Percentiles rank a stretch among this genome's conserved stretches.
Conservation (phyloP, 2,329 filamentous ascomycete genomes). For the Lomentospora prolificans region DNA sequence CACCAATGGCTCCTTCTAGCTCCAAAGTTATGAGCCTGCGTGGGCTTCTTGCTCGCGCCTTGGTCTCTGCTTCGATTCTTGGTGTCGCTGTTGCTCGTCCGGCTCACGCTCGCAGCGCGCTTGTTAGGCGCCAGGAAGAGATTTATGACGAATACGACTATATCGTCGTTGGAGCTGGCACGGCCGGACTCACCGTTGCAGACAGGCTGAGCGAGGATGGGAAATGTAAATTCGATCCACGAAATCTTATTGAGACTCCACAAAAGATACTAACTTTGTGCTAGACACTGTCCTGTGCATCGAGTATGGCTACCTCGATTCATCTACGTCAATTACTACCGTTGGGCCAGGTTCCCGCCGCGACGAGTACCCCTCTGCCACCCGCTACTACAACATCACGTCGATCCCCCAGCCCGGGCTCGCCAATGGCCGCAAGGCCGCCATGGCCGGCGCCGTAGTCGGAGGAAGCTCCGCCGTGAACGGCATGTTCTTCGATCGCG, state of each 20-base stretch:
- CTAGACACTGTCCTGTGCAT: slow-evolving; percentile 14
- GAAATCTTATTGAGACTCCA: too few relatives aligned
- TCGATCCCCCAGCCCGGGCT: slow-evolving; percentile 15
- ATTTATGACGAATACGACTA: slow-evolving; percentile 16
- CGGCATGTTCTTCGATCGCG: slow-evolving; percentile 12
- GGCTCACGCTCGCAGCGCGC: not conserved
- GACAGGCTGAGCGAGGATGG: slow-evolving; percentile 23
- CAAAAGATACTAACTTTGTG: not conserved
- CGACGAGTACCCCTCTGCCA: slow-evolving; percentile 13
- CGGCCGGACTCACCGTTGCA: slow-evolving; percentile 24
- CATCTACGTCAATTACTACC: slow-evolving; percentile 7
- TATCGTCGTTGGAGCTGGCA: slow-evolving; percentile 22
- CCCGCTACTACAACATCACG: slow-evolving; percentile 17
- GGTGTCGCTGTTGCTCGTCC: not conserved
- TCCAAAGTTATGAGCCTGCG: not conserved
- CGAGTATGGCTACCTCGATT: slow-evolving; percentile 14
- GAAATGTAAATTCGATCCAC: too few relatives aligned
- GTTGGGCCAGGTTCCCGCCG: slow-evolving; percentile 9
- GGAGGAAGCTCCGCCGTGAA: slow-evolving; percentile 13
- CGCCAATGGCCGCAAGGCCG: slow-evolving; percentile 12
- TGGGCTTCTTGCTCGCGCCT: not conserved
- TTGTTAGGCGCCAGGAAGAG: slow-evolving; percentile 1
- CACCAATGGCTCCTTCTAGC: not conserved
- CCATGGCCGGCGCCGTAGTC: slow-evolving; percentile 9
- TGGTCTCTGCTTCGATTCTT: not conserved